Base-by-base conservation (phyloP, 2,329 filamentous ascomycete species). In the Aspergillus terreus region DNA sequence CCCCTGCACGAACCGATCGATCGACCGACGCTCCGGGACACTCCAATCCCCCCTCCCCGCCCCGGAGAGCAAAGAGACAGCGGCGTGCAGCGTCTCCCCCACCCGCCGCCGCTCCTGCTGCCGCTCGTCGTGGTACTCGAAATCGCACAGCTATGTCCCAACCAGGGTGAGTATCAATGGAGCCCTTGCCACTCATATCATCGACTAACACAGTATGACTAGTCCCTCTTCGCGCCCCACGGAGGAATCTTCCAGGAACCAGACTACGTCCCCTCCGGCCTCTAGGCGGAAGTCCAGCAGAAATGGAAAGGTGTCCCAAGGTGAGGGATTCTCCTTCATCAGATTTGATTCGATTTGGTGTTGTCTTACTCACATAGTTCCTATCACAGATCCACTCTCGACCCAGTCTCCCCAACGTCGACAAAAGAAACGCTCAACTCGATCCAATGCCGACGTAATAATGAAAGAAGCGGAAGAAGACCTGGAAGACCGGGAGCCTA, bases 271-370 rank as follows among this genome's bases (percentile, higher is more conserved):
- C 33, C 82, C 85, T 50, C 79, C 83, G 21, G 80, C 84, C 19
- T 84, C 86, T 1, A 88, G 84, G 67, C 82, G 88, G 62, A 91
- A 90, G 70, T 84, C 87, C 33, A 84, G 81, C 65, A 82, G 86
- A 56, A 82, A 78, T 66, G 92, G 88, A 74, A 90, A 87, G 72
- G 71, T 75, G 49, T 71, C 72, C 58, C 78, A 82, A 74, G 78
- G 80, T 82, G 63, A 45, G 59, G 3, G 7, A 7, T 9, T 15
- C 12, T 17, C 35, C 35, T 11, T 38, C 7, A 11, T 17, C 15
- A n/a, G 35, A 17, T 15, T 38, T 9, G 6, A 30, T 15, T 33
- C 3, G 15, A 33, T 17, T 7, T 21, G 38, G n/a, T 21, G 14
- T 43, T 14, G 11, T 23, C 15, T 42, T 25, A 60, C 53, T 58